Evolutionary conservation across 2,329 filamentous ascomycete species (phyloP).

Genomic region (Neopestalotiopsis rosae): DNA sequence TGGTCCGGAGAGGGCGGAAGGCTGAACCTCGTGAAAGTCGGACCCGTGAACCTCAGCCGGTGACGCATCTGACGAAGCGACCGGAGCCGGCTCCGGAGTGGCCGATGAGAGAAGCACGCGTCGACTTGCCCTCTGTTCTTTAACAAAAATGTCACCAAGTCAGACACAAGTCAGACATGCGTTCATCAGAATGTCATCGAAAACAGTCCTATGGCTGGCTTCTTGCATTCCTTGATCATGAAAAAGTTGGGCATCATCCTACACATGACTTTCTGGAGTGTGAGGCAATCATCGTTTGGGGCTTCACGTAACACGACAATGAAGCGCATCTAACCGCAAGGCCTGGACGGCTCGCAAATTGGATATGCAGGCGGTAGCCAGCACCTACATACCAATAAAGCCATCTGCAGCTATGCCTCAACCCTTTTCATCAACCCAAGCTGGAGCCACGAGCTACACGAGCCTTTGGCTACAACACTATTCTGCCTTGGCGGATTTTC

Average conservation of each 20-base stretch:
- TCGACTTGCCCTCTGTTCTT: neutral
- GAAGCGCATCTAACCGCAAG: neutral
- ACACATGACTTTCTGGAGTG: neutral
- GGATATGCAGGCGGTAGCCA: neutral
- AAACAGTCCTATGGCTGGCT: neutral
- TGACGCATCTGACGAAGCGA: neutral
- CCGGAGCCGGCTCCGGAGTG: neutral
- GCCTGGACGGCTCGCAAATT: neutral
- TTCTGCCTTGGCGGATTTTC: conserved; percentile 6
- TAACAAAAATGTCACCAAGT: no score
- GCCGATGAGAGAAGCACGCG: neutral
- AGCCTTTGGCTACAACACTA: conserved; percentile 5
- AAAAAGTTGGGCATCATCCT: neutral
- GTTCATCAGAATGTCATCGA: no score
- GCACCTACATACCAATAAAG: neutral
- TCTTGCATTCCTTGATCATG: neutral
- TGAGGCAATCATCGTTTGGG: neutral
- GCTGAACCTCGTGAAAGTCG: neutral
- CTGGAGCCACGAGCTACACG: neutral
- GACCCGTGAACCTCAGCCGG: neutral
- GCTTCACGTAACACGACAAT: neutral
- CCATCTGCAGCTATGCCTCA: neutral
- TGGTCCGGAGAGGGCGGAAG: neutral
- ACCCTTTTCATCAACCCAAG: neutral
- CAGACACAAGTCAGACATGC: no score